Evolutionary conservation across 2,329 filamentous ascomycete species (phyloP).

Genomic region (Monosporascus cannonballus): DNA sequence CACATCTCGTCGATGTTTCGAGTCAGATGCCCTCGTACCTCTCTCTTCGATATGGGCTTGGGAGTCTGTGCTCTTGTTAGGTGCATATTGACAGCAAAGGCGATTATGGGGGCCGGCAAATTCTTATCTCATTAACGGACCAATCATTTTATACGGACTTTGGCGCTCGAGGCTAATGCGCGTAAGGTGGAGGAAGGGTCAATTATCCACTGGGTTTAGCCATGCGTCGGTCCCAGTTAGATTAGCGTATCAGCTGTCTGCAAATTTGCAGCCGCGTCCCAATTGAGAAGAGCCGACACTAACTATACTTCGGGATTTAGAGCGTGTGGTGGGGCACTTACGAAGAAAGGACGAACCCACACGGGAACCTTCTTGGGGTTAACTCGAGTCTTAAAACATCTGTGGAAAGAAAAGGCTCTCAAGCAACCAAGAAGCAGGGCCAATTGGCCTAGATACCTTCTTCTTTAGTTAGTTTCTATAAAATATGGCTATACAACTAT

Average conservation of each 20-base stretch:
- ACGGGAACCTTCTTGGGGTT: too few species aligned
- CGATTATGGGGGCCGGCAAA: too few species aligned
- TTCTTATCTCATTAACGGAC: not conserved
- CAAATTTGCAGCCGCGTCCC: constrained; percentile 1
- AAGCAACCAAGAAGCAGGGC: too few species aligned
- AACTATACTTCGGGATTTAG: not conserved
- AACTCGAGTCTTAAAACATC: not conserved
- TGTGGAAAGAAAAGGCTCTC: not conserved
- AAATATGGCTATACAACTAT: too few species aligned
- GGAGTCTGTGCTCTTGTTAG: too few species aligned
- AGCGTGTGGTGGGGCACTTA: not conserved
- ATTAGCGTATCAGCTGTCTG: constrained; percentile 1
- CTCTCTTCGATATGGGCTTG: too few species aligned
- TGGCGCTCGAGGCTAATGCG: not conserved
- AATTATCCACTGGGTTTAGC: too few species aligned
- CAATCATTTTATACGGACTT: constrained; percentile 1
- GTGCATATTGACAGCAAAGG: too few species aligned
- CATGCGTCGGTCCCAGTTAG: not conserved
- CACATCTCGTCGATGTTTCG: too few species aligned
- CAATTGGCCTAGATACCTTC: too few species aligned
- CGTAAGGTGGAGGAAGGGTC: not conserved
- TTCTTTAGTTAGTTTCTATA: too few species aligned
- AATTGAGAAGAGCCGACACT: not conserved
- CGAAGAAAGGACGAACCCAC: not conserved
- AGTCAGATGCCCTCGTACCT: too few species aligned